Percentiles rank a stretch among this genome's conserved stretches.
Conservation (phyloP, 306 rosid species). For the Quercus agrifolia region DNA sequence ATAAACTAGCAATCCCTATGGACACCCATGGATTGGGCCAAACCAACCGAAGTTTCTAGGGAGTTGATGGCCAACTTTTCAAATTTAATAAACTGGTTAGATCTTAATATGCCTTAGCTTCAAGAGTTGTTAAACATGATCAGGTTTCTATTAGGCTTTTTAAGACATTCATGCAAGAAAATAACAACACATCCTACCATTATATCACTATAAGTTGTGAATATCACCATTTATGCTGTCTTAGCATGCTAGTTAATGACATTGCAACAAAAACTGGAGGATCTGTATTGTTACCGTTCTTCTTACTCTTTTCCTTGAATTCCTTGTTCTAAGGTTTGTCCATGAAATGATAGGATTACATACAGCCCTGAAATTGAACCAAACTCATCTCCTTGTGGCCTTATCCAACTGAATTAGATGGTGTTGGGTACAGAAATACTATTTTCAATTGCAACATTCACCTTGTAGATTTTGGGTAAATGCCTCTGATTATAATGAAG, state of each 20-base stretch:
- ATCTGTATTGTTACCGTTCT: neutral
- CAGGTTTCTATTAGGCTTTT: neutral
- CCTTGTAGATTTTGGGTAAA: neutral
- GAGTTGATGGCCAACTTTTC: neutral
- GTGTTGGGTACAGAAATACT: neutral
- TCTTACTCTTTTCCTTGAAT: neutral
- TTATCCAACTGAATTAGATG: neutral
- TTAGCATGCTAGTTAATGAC: neutral
- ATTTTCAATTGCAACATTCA: neutral
- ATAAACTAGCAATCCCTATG: too few relatives aligned
- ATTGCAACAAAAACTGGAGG: neutral
- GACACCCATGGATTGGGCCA: too few relatives aligned
- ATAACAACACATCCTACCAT: neutral
- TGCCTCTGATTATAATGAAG: neutral
- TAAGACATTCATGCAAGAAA: neutral
- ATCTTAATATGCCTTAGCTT: neutral
- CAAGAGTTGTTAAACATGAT: neutral
- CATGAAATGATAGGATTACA: neutral
- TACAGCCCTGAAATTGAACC: neutral
- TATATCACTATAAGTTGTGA: neutral
- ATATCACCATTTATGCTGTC: neutral
- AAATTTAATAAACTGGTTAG: neutral
- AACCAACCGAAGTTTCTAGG: neutral
- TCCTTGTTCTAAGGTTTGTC: neutral
- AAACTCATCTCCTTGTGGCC: neutral